These are phyloP conservation scores for Scenedesmus sp. DNA, from an alignment of 163 green algal species.

Conservation along the genomic window DNA sequence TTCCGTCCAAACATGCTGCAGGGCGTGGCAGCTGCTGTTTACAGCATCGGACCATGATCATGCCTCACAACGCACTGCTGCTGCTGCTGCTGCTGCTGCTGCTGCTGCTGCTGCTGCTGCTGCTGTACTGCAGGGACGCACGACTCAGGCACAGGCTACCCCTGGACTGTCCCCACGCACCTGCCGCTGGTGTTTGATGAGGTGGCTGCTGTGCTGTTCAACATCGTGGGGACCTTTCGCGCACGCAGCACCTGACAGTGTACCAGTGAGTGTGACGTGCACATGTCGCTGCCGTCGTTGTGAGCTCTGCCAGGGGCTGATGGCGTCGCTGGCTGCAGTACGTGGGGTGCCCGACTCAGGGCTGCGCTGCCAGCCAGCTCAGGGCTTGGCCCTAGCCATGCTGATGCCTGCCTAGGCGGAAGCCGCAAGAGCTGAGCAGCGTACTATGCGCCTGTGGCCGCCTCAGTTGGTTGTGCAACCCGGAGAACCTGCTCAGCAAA, in stretches of 20 bases:
- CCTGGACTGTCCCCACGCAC: conserved; percentile 17
- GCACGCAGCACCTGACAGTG: conserved; percentile 33
- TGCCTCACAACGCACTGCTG: too few relatives aligned
- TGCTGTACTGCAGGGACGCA: conserved; percentile 14
- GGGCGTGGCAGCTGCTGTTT: too few relatives aligned
- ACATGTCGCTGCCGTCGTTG: not conserved
- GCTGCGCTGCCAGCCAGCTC: too few relatives aligned
- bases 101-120: not conserved
- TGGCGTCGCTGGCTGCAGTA: too few relatives aligned
- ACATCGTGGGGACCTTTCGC: conserved; percentile 43
- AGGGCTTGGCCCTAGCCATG: too few relatives aligned
- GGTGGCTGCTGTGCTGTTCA: conserved; percentile 21
- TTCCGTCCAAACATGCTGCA: too few relatives aligned
- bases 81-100: not conserved
- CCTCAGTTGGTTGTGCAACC: too few relatives aligned
- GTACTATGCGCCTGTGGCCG: too few relatives aligned
- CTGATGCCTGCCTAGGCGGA: too few relatives aligned
- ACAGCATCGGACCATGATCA: too few relatives aligned
- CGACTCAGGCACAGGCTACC: conserved; percentile 45
- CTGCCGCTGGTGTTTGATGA: conserved; percentile 44
- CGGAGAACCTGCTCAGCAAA: not conserved
- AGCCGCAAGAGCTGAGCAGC: too few relatives aligned
- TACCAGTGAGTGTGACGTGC: conserved; percentile 30
- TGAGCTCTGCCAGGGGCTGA: not conserved
- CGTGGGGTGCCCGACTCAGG: too few relatives aligned